Base-by-base conservation (phyloP, 495 filamentous ascomycete genomes). In the Talaromyces adpressus region DNA sequence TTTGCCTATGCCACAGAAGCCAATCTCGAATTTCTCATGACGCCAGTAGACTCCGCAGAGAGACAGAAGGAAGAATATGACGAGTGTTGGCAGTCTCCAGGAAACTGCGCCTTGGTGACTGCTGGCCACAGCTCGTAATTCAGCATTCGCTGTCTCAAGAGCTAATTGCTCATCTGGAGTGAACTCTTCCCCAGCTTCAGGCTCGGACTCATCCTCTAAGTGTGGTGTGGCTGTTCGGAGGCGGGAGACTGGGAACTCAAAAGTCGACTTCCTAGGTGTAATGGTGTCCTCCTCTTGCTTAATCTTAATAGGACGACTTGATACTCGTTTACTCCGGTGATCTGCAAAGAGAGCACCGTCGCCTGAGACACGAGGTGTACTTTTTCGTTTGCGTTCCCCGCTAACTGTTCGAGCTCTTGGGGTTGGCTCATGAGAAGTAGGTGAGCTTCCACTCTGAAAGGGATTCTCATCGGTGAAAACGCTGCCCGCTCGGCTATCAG, bases 1-100 rank as follows among this genome's bases (percentile, higher is more conserved):
- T 63, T 85, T 82, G 18, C 92, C 94, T 65, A 94, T 85, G 23
- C 93, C 93, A 72, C 94, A 98, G 72, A 93, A 98, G 27, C 94
- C 94, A 49, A 97, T 91, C 41, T 91, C 91, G 12, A 95, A 75
- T 81, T 98, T 97, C 73, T 98, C 95, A 64, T 93, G 89, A 58
- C 95, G 83, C 83, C 91, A 98, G 85, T 92, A 93, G 45, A 82
- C 81, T 25, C 81, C 89, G 64, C 94, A 92, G 4, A 89, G 87
- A 25, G 80, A 81, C 27, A 95, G 65, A 4, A 95, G 72, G 0
- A 86, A 84, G 0, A 88, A 65, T 14, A 89, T 66, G 5, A 95
- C 81, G 12, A 89, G 76, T 77, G 84, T 89, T 8, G 92, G 76
- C 8, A 89, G 84, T 4, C 82, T 75, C 64, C 75, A 78, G 23